Percentiles rank a stretch among this genome's conserved stretches.
Evolutionary conservation across 2,329 filamentous ascomycete genomes (phyloP).

Genomic region (Epichloe sp.): DNA sequence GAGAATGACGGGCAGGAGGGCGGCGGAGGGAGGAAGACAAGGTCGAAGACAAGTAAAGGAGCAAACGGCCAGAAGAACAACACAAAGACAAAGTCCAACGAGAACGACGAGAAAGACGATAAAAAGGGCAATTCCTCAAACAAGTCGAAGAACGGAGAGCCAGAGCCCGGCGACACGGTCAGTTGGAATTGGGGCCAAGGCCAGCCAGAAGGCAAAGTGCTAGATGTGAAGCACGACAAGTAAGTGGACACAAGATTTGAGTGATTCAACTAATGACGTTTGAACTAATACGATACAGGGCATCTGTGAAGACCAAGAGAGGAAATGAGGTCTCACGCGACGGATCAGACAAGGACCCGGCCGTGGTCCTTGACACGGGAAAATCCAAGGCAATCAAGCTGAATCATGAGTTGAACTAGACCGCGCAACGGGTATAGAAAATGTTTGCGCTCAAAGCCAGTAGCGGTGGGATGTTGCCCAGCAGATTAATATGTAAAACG

Average conservation of each 20-base stretch:
- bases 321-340: slow-evolving; percentile 28
- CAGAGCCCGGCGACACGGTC: slow-evolving; percentile 27
- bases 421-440: not conserved
- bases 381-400: slow-evolving; percentile 6
- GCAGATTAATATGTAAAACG: no score
- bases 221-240: slow-evolving; percentile 30
- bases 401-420: slow-evolving; percentile 6
- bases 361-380: slow-evolving; percentile 26
- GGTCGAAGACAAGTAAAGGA: not conserved
- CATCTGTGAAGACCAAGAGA: slow-evolving; percentile 26
- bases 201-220: slow-evolving; percentile 28
- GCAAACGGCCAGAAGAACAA: not conserved
- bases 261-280: not conserved
- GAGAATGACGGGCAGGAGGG: not conserved
- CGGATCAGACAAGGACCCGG: slow-evolving; percentile 27
- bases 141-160: slow-evolving; percentile 13
- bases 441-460: not conserved
- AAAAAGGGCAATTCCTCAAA: slow-evolving; percentile 4
- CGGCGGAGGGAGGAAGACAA: not conserved
- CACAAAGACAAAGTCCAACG: not conserved
- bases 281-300: slow-evolving; percentile 10
- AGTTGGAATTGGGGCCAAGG: slow-evolving; percentile 34
- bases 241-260: slow-evolving; percentile 12
- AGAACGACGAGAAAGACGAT: not conserved
- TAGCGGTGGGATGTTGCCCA: not conserved